These are phyloP conservation scores for Xylaria castorea DNA, from an alignment of 495 filamentous ascomycete genomes.

Conservation along the genomic window DNA sequence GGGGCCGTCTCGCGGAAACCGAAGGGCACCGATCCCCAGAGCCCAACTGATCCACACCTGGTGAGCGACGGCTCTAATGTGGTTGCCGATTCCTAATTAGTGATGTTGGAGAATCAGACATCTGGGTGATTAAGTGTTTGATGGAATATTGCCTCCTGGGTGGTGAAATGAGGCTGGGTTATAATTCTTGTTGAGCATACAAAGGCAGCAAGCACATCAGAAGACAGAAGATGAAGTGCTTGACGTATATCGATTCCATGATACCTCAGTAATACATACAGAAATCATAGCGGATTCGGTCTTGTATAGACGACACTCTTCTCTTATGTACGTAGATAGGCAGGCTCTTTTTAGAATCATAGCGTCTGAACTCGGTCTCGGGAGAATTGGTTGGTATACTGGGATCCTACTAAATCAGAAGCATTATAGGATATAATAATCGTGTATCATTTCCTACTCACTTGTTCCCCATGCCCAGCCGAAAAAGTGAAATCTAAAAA, in stretches of 20 bases:
- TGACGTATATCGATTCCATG: neutral
- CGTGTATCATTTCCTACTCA: neutral
- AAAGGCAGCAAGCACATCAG: neutral
- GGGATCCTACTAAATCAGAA: constrained; percentile 1
- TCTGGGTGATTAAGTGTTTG: neutral
- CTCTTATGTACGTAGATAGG: constrained; percentile 1
- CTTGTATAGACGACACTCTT: constrained; percentile 2
- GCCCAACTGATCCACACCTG: neutral
- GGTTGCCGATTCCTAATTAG: neutral
- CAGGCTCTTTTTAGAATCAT: neutral
- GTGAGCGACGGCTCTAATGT: neutral
- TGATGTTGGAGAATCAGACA: neutral
- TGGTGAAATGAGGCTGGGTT: too few species aligned
- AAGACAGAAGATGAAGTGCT: neutral
- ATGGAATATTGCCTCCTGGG: neutral
- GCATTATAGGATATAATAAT: neutral
- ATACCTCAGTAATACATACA: neutral
- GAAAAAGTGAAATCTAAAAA: neutral
- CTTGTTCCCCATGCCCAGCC: neutral
- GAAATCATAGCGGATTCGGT: constrained; percentile 16
- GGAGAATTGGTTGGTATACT: neutral
- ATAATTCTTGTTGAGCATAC: neutral
- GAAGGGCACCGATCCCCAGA: constrained; percentile 22
- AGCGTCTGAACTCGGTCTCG: neutral
- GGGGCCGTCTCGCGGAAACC: constrained; percentile 40